phyloP scores from a whole-genome alignment of 2,329 filamentous ascomycete species.

The Ceratocystis smalleyi region DNA sequence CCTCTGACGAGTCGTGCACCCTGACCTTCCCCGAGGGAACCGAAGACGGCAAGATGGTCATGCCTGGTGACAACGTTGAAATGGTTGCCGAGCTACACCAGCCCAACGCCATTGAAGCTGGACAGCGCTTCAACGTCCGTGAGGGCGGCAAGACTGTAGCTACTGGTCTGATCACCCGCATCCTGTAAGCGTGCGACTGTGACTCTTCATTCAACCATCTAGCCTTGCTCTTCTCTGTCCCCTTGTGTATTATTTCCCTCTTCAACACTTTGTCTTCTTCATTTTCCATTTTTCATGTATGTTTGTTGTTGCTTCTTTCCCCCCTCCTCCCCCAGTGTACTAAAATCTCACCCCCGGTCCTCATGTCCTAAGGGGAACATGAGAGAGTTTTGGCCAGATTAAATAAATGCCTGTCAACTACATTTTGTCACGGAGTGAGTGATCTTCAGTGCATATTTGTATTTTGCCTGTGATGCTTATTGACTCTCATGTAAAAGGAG shows the following conservation, averaged over 20 bases:
- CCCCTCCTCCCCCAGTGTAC: not conserved
- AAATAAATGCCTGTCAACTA: not conserved
- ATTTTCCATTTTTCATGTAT: not conserved
- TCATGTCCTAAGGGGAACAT: not conserved
- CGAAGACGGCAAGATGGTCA: conserved; percentile 71
- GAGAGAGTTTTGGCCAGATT: not conserved
- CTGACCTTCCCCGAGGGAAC: conserved; percentile 77
- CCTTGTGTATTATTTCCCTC: conserved; percentile 14
- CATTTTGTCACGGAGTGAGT: too few relatives aligned
- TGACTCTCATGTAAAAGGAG: too few relatives aligned
- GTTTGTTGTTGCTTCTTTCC: not conserved
- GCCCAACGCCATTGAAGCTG: conserved; percentile 75
- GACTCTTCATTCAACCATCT: not conserved
- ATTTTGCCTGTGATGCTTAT: too few relatives aligned
- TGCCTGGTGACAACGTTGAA: conserved; percentile 98
- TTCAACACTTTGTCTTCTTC: not conserved
- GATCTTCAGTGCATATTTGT: too few relatives aligned
- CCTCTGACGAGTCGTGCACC: conserved; percentile 63
- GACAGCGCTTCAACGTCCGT: conserved; percentile 95
- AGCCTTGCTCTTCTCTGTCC: not conserved
- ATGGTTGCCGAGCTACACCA: conserved; percentile 79
- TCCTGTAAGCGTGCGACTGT: conserved; percentile 30
- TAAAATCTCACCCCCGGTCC: not conserved
- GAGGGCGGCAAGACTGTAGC: conserved; percentile 87
- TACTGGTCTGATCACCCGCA: conserved; percentile 66